These are phyloP conservation scores for Phytophthora pisi DNA, from an alignment of 352 stramenopile genomes.

Conservation along the genomic window DNA sequence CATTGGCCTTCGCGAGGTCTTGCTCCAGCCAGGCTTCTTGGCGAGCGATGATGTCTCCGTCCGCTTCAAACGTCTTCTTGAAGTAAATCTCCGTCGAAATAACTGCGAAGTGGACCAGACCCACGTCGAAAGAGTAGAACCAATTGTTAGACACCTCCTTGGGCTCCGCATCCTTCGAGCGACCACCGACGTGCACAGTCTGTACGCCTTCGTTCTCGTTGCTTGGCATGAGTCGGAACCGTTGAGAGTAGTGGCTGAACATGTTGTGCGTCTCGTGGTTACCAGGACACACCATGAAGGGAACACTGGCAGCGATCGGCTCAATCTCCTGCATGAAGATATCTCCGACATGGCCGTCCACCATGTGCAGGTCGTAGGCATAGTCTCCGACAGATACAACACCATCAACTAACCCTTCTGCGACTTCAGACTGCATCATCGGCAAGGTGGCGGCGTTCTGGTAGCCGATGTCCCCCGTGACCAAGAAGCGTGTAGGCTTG, in stretches of 20 bases:
- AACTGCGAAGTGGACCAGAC: constrained; percentile 87
- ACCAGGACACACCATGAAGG: constrained; percentile 91
- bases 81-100: constrained; percentile 93
- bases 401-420: constrained; percentile 71
- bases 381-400: constrained; percentile 91
- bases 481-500: constrained; percentile 72
- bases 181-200: constrained; percentile 53
- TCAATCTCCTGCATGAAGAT: constrained; percentile 93
- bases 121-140: constrained; percentile 90
- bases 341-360: constrained; percentile 80
- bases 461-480: constrained; percentile 89
- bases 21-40: constrained; percentile 72
- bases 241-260: constrained; percentile 88
- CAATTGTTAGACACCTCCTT: constrained; percentile 84
- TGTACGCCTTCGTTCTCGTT: constrained; percentile 69
- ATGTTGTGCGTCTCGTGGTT: constrained; percentile 91
- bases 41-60: constrained; percentile 53
- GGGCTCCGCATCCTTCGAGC: constrained; percentile 20
- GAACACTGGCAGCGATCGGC: constrained; percentile 78
- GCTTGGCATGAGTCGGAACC: constrained; percentile 85
- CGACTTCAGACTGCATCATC: constrained; percentile 89
- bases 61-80: constrained; percentile 60
- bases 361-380: constrained; percentile 87
- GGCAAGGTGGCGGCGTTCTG: constrained; percentile 86
- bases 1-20: constrained; percentile 69